Conservation (phyloP, 495 filamentous ascomycete species). For the Penicillium odoratum region DNA sequence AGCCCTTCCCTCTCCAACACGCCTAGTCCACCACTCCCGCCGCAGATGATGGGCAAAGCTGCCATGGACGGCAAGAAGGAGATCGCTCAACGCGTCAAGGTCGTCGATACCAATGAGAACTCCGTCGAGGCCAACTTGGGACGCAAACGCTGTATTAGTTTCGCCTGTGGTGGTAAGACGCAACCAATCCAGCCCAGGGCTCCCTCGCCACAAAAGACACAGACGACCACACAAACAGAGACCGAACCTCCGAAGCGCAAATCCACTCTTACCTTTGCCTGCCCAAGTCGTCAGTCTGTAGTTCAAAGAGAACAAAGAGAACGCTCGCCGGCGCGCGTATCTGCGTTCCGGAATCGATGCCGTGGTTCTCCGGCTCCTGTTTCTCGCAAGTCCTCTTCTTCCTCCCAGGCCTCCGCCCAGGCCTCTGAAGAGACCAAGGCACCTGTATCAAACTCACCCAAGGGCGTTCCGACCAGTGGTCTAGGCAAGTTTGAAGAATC, state of each 20-base stretch:
- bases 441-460: slow-evolving; percentile 10
- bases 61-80: slow-evolving; percentile 29
- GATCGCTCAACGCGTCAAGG: slow-evolving; percentile 35
- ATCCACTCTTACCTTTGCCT: slow-evolving; percentile 61
- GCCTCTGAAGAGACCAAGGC: slow-evolving; percentile 10
- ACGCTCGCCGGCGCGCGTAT: slow-evolving; percentile 30
- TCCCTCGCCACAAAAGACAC: slow-evolving; percentile 12
- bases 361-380: slow-evolving; percentile 49
- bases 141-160: slow-evolving; percentile 86
- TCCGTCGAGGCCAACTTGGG: slow-evolving; percentile 59
- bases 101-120: slow-evolving; percentile 37
- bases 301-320: slow-evolving; percentile 31
- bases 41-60: slow-evolving; percentile 33
- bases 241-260: slow-evolving; percentile 48
- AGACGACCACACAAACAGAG: slow-evolving; percentile 15
- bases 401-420: neutral
- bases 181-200: slow-evolving; percentile 23
- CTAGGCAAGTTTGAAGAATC: slow-evolving; percentile 60
- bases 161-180: slow-evolving; percentile 69
- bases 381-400: slow-evolving; percentile 43
- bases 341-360: slow-evolving; percentile 36
- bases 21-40: slow-evolving; percentile 77
- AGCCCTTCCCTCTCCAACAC: slow-evolving; percentile 85
- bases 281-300: slow-evolving; percentile 48
- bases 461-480: slow-evolving; percentile 40